Base-by-base conservation (phyloP, 129 eudicot genomes). In the Artemisia argyi region DNA sequence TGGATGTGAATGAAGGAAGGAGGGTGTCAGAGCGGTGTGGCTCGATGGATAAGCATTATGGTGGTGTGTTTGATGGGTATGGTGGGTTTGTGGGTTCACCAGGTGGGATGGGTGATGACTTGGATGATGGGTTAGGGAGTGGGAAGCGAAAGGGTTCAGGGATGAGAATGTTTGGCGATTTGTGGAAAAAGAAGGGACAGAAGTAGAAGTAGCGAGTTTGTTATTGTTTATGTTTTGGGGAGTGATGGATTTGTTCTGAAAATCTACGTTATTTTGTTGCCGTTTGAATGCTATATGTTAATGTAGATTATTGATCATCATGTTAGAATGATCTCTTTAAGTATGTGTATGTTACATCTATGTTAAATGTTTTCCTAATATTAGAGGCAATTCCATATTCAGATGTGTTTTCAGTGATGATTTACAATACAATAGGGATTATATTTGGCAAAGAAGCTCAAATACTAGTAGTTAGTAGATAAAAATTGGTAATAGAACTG, bases 141-240 rank as follows among this genome's bases (percentile, higher is more conserved):
- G 97, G 90, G 52, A 94, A 90, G 75, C 81, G 87, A 81, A 94
- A 83, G 73, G 91, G 93, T 16, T 86, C 93, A 1, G 96, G 99
- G n/a, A 84, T 90, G 18, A 81, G 76, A 75, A 88, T 86, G 99
- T 84, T 94, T 72, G 99, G 98, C 30, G 96, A 90, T 73, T 72
- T 94, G 78, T 94, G 99, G 99, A 94, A 83, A 72, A 94, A 90
- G 85, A 94, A 86, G 82, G 89, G 93, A 11, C 91, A 86, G 4
- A 90, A 88, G 28, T 94, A 72, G 83, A 56, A 3, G 65, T 11
- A n/a, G 24, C n/a, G 69, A 11, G 2, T 6, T 7, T 48, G 39
- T 72, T 19, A 20, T 57, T 19, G 28, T 75, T 54, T 44, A 68
- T 9, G 32, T 54, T 65, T n/a, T 16, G 39, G 26, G 42, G 66